A percentile compares a stretch with the other conserved stretches of the same genome.
phyloP scores from a whole-genome alignment of 139 green algal genomes.

The Coelastrella sp. region DNA sequence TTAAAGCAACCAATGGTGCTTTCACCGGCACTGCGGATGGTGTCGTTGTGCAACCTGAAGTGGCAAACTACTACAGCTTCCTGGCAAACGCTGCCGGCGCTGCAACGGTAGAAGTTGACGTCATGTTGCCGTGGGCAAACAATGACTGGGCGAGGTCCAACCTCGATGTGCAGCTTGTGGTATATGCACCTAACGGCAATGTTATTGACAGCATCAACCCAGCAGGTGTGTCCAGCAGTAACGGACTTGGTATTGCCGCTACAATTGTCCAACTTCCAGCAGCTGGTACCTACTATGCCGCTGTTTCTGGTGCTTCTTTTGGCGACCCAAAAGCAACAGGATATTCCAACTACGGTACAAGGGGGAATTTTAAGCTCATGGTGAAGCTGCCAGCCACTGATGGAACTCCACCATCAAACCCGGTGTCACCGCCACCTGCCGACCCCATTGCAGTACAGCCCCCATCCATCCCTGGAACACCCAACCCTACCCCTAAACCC shows the following conservation, averaged over 20 bases:
- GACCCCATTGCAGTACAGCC: not conserved
- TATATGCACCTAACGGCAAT: not conserved
- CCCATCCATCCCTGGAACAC: not conserved
- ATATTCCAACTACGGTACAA: not conserved
- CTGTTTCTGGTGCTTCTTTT: not conserved
- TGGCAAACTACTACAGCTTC: not conserved
- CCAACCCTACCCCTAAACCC: not conserved
- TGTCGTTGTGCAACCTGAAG: not conserved
- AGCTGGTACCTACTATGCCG: conserved; percentile 13
- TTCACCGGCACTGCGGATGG: conserved; percentile 2
- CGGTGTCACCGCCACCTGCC: not conserved
- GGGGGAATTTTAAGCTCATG: not conserved
- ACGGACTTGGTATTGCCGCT: conserved; percentile 12
- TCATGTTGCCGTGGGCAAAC: not conserved
- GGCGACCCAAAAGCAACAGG: not conserved
- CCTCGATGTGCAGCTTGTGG: not conserved
- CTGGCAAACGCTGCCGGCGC: not conserved
- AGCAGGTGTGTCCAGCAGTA: not conserved
- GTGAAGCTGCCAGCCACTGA: conserved; percentile 1
- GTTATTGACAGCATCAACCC: not conserved
- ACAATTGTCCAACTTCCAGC: not conserved
- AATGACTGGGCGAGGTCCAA: not conserved
- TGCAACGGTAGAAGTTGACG: not conserved
- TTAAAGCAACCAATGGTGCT: not conserved
- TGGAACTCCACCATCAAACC: not conserved